These are phyloP conservation scores for Haplosporangium sp. DNA, from an alignment of 371 early-diverging fungal species.

Conservation along the genomic window DNA sequence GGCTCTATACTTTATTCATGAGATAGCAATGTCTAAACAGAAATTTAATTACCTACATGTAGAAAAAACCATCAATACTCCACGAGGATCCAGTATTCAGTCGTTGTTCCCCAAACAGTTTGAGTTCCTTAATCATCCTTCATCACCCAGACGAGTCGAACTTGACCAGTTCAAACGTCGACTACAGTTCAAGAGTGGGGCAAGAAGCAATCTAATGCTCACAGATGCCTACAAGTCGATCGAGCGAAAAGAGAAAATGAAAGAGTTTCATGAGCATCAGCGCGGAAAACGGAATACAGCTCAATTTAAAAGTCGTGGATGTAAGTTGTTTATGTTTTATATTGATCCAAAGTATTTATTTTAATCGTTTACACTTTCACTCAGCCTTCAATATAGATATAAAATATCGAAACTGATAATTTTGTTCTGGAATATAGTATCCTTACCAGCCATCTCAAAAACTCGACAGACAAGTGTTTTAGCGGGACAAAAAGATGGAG, in stretches of 20 bases:
- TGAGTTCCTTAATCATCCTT: conserved; percentile 8
- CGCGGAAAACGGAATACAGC: conserved; percentile 36
- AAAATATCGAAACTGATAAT: background rate
- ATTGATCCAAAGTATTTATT: no score
- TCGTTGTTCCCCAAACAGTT: conserved; percentile 20
- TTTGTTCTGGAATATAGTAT: conserved; percentile 8
- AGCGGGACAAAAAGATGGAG: conserved; percentile 23
- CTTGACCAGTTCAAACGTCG: conserved; percentile 47
- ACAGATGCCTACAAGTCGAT: conserved; percentile 35
- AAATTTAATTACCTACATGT: background rate
- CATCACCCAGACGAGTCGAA: conserved; percentile 27
- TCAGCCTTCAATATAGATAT: background rate
- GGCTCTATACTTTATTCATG: background rate
- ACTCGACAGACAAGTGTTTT: conserved; percentile 26
- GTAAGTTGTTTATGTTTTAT: conserved; percentile 14
- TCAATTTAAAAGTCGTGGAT: conserved; percentile 42
- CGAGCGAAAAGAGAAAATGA: conserved; percentile 37
- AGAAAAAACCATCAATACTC: conserved; percentile 47
- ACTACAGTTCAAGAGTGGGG: conserved; percentile 46
- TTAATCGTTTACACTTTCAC: no score
- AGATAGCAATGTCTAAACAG: background rate
- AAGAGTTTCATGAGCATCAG: conserved; percentile 38
- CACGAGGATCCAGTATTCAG: conserved; percentile 48
- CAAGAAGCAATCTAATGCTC: conserved; percentile 27
- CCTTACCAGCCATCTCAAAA: conserved; percentile 41